phyloP scores from a whole-genome alignment of 208 protist genomes.

The Porcisia deanei region DNA sequence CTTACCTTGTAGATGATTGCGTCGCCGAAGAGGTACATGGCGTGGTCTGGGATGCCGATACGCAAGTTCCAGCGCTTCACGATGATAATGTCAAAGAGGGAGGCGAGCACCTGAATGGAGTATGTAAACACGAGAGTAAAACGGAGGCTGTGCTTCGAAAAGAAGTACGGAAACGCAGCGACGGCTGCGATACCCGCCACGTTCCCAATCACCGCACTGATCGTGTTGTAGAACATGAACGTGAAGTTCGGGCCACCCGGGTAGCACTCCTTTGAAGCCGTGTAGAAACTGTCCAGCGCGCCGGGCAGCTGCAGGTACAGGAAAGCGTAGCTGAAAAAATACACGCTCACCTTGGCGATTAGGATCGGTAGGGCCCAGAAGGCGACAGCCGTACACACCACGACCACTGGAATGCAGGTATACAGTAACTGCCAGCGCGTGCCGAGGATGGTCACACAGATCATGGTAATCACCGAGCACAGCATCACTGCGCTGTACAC shows the following conservation, averaged over 20 bases:
- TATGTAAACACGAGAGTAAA: constrained; percentile 73
- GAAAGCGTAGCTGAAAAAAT: constrained; percentile 52
- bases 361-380: constrained; percentile 67
- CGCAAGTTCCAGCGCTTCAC: constrained; percentile 76
- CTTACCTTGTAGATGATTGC: constrained; percentile 69
- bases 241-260: constrained; percentile 67
- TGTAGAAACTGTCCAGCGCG: constrained; percentile 68
- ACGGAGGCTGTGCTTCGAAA: constrained; percentile 65
- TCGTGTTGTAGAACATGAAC: constrained; percentile 71
- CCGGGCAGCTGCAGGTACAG: constrained; percentile 61
- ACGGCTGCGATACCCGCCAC: constrained; percentile 63
- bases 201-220: constrained; percentile 51
- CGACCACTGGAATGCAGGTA: constrained; percentile 35
- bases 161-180: constrained; percentile 59
- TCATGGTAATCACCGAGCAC: constrained; percentile 43
- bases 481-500: constrained; percentile 58
- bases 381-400: constrained; percentile 36
- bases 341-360: constrained; percentile 76
- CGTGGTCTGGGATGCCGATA: constrained; percentile 57
- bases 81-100: constrained; percentile 75
- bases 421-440: constrained; percentile 37
- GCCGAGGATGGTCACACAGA: constrained; percentile 43
- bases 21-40: constrained; percentile 78
- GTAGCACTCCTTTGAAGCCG: constrained; percentile 39
- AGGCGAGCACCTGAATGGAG: constrained; percentile 51